Evolutionary conservation across 495 filamentous ascomycete genomes (phyloP).

Genomic region (Penicillium manginii): DNA sequence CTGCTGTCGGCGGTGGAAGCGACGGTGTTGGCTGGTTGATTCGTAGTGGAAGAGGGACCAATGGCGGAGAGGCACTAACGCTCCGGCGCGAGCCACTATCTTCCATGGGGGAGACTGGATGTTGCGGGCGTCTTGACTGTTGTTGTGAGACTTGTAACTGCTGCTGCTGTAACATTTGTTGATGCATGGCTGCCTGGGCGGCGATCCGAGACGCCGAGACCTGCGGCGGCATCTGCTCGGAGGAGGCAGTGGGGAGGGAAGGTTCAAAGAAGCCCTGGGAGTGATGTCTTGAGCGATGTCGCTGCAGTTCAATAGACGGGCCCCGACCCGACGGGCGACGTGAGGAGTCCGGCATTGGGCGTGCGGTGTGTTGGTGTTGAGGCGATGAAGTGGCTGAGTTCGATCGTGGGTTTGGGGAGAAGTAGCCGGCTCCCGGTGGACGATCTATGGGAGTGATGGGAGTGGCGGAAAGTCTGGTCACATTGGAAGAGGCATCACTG

Average conservation of each 20-base stretch:
- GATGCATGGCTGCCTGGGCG: slow-evolving; percentile 87
- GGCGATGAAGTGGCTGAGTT: slow-evolving; percentile 32
- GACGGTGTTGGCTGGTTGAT: slow-evolving; percentile 47
- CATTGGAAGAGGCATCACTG: slow-evolving; percentile 58
- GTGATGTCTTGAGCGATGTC: slow-evolving; percentile 61
- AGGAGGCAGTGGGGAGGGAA: slow-evolving; percentile 70
- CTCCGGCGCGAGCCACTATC: slow-evolving; percentile 36
- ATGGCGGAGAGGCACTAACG: slow-evolving; percentile 51
- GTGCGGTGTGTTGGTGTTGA: slow-evolving; percentile 38
- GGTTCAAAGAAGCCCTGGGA: slow-evolving; percentile 92
- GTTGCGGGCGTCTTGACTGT: not conserved
- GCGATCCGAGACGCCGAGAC: slow-evolving; percentile 84
- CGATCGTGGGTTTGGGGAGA: slow-evolving; percentile 43
- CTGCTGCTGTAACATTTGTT: slow-evolving; percentile 22
- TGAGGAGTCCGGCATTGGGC: slow-evolving; percentile 46
- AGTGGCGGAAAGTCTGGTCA: slow-evolving; percentile 48
- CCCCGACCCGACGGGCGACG: slow-evolving; percentile 46
- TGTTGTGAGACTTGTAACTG: not conserved
- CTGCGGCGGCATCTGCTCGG: slow-evolving; percentile 49
- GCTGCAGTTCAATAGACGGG: slow-evolving; percentile 39
- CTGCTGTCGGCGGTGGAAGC: slow-evolving; percentile 57
- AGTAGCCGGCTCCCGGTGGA: slow-evolving; percentile 29
- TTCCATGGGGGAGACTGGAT: slow-evolving; percentile 50
- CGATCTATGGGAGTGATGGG: slow-evolving; percentile 32
- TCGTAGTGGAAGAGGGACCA: slow-evolving; percentile 29